Evolutionary conservation across 2,329 filamentous ascomycete genomes (phyloP), one percentile per base, ranked within the genome.

Genomic region (Fusarium sp.): DNA sequence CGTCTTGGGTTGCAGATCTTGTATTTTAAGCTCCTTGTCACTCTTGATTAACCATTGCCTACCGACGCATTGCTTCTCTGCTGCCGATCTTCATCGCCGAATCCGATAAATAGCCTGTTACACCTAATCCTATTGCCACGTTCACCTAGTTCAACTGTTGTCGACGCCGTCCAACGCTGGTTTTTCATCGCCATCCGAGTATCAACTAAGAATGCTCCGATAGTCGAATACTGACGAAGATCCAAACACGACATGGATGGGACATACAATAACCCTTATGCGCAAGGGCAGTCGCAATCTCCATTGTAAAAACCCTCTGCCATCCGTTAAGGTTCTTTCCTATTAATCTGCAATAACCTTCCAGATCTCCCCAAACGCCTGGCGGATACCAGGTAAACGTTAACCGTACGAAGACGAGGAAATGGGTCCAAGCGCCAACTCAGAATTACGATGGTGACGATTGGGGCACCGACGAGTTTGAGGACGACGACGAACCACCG

Each of bases 371-470:
- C 11, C 69, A 74, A 39, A 73, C 77, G n/a, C 73, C 76, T 17
- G 74, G 70, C 53, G 76, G 59, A 25, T 97, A 94, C 80, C 91
- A 92, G 77, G 88, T 93, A 50, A 96, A 97, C 77, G 90, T 97
- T 47, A 95, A 92, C 80, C 90, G 95, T 64, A 87, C 89, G 56
- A 97, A 97, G 81, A 97, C 94, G 55, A 92, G 90, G 80, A 97
- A 97, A 86, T 98, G 95, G 95, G 91, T 95, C 36, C 91, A 97
- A 74, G 95, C 95, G 35, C 95, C 94, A 78, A 85, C 88, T 59
- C 90, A 91, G 72, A 92, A 88, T 75, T 98, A 98, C 75, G 94
- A 95, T 74, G 95, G 94, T 66, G 94, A 96, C 73, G 95, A 97
- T 75, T 97, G 95, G 94, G 95, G 93, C 35, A 91, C 84, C 56